Base-by-base conservation (phyloP, 1,139 yeast genomes). In the Geotrichum macrosporum region DNA sequence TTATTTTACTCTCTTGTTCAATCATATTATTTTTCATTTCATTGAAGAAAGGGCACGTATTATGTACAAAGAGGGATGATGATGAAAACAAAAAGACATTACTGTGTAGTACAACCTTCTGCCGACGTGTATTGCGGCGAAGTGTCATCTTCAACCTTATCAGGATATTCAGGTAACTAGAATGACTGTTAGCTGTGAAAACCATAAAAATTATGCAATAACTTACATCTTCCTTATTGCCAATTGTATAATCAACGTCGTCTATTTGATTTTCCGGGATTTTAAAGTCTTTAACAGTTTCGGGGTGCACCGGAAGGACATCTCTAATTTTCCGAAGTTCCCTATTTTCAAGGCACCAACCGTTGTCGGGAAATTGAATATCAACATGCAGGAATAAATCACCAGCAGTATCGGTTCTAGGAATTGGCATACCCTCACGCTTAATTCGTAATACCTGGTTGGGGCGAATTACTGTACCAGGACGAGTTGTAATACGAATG, bases 371-470 rank as follows among this genome's bases (percentile, higher is more conserved):
- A 65, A 92, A 92, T 55, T 80, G 86, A 46, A 92, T 78, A 20
- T 78, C 78, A 20, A 87, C 65, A 49, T 75, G 77, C 18, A 92
- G 71, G 57, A 81, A 89, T 57, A 92, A 67, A 62, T 87, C 88
- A 21, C 97, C 97, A 42, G 74, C 72, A 16, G 66, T 59, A 40
- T 63, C 68, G 9, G 67, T 56, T 19, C 67, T 66, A 50, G 70
- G 69, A 4, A 76, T 59, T 0, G 96, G 96, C 94, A 94, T 86
- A 1, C 98, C 98, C 64, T 89, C 96, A 37, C 78, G 77, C 33
- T 73, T 66, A 16, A 92, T 71, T 53, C 80, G 74, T 32, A 92
- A 66, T 51, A 71, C 75, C 52, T 85, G 85, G 13, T 85, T 83
- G 0, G 97, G 97, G 55, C 82, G 75, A 8, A 88, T 62, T 4